Conservation (phyloP, 345 rosid species). For the Melastoma malabathricum region DNA sequence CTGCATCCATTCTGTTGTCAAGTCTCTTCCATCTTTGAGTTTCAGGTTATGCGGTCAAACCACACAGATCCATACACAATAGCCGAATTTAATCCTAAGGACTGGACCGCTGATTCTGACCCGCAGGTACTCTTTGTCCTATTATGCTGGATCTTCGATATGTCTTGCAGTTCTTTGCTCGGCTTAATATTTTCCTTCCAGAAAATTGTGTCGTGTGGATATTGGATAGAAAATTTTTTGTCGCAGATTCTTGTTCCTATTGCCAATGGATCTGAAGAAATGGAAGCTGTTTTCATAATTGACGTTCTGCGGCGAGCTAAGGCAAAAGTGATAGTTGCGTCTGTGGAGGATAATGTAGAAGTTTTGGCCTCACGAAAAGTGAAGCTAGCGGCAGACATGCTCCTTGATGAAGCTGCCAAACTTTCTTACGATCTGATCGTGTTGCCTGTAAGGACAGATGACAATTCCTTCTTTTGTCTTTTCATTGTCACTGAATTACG, state of each 20-base stretch:
- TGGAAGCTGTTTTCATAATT: slow-evolving; percentile 77
- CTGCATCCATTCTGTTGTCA: background rate
- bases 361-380: slow-evolving; percentile 75
- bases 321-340: slow-evolving; percentile 75
- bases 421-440: slow-evolving; percentile 74
- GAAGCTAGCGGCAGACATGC: slow-evolving; percentile 72
- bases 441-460: slow-evolving; percentile 52
- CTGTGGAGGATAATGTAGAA: slow-evolving; percentile 66
- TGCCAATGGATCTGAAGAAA: slow-evolving; percentile 84
- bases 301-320: slow-evolving; percentile 77
- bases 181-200: no score
- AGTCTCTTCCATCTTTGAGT: background rate
- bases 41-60: slow-evolving; percentile 57
- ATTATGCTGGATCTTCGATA: background rate
- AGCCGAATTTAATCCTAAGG: slow-evolving; percentile 54
- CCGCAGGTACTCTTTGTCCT: slow-evolving; percentile 42
- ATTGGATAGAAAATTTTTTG: background rate
- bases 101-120: slow-evolving; percentile 40
- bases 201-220: no score
- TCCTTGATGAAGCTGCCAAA: slow-evolving; percentile 74
- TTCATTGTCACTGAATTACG: background rate
- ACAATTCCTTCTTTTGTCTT: background rate
- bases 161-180: background rate
- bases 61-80: slow-evolving; percentile 64
- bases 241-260: slow-evolving; percentile 80